Conservation (phyloP, 495 filamentous ascomycete species). For the Penicillium taxi region DNA sequence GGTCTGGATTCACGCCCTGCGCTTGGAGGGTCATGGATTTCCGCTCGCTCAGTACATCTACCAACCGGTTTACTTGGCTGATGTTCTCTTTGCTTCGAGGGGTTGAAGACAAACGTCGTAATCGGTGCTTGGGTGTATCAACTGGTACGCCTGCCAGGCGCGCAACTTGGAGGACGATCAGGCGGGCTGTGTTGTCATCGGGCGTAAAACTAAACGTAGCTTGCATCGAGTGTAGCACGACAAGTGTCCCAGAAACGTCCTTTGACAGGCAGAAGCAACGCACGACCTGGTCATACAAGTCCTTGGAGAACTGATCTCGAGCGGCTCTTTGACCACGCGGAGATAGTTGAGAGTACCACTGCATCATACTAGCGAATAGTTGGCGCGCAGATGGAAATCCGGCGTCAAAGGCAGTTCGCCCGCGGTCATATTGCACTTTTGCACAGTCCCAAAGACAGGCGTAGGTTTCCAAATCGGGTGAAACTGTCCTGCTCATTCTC, state of each 20-base stretch:
- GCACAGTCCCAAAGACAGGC: constrained; percentile 56
- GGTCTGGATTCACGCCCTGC: constrained; percentile 27
- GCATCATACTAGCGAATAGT: constrained; percentile 57
- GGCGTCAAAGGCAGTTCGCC: constrained; percentile 25
- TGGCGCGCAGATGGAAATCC: constrained; percentile 41
- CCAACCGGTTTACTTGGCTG: constrained; percentile 27
- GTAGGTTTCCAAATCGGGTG: constrained; percentile 63
- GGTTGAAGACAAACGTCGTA: constrained; percentile 35
- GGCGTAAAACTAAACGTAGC: constrained; percentile 48
- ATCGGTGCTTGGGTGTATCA: constrained; percentile 33
- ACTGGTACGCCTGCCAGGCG: constrained; percentile 36
- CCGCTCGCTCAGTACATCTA: constrained; percentile 32
- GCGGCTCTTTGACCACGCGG: constrained; percentile 15
- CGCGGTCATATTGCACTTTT: constrained; percentile 44
- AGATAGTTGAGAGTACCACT: constrained; percentile 37
- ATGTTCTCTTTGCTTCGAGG: constrained; percentile 41
- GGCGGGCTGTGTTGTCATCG: constrained; percentile 40
- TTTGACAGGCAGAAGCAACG: constrained; percentile 45
- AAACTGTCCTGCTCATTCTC: constrained; percentile 36
- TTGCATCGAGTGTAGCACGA: constrained; percentile 51
- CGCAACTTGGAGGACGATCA: constrained; percentile 45
- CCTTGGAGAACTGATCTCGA: constrained; percentile 37
- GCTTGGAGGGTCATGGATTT: constrained; percentile 28
- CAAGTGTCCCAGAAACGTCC: constrained; percentile 52
- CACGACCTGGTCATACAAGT: constrained; percentile 50